Conservation (phyloP, 139 green algal species). For the Penium margaritaceum region DNA sequence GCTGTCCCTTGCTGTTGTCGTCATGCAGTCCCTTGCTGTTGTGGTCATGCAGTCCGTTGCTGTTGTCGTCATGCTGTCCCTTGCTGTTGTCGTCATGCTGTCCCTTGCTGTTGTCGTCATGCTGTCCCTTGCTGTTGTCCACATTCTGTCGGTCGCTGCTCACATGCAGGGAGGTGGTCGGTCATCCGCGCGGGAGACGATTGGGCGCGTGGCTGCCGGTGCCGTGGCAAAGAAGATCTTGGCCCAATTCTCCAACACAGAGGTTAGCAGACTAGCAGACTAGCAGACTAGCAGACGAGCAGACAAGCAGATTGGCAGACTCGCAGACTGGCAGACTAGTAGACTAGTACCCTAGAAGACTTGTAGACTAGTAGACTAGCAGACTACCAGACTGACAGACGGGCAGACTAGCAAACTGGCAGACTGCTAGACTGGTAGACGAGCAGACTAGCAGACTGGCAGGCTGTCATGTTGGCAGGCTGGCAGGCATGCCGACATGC, state of each 20-base stretch:
- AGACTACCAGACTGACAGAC: too few species aligned
- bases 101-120: not conserved
- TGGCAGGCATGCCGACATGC: too few species aligned
- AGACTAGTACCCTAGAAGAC: too few species aligned
- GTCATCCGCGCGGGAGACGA: constrained; percentile 88
- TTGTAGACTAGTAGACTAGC: too few species aligned
- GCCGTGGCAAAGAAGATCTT: constrained; percentile 96
- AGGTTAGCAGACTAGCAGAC: too few species aligned
- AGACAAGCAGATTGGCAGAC: too few species aligned
- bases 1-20: not conserved
- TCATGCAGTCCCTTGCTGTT: not conserved
- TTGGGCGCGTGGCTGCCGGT: constrained; percentile 90
- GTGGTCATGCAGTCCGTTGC: not conserved
- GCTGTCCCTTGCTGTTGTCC: not conserved
- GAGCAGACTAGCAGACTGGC: too few species aligned
- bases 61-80: not conserved
- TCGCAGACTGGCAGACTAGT: too few species aligned
- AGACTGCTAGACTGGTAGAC: too few species aligned
- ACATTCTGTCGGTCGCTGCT: not conserved
- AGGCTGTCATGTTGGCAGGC: too few species aligned
- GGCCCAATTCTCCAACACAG: constrained; percentile 11
- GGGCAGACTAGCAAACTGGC: too few species aligned
- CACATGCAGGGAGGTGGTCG: constrained; percentile 72
- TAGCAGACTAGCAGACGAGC: too few species aligned
- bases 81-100: not conserved